A percentile compares a stretch with the other conserved stretches of the same genome.
phyloP scores from a whole-genome alignment of 768 basidiomycete species.

The Russula olivacea region DNA sequence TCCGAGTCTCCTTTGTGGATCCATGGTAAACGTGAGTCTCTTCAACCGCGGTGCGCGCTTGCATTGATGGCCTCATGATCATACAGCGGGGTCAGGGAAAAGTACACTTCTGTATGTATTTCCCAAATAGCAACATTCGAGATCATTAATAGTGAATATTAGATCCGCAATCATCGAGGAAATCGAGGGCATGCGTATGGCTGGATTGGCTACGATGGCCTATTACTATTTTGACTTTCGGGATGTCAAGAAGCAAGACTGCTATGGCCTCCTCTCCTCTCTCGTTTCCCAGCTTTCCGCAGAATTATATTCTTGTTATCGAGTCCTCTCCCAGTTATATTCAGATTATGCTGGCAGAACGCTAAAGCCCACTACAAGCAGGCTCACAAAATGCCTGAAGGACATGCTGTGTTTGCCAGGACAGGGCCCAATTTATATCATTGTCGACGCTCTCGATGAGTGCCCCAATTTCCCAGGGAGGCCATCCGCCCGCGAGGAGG shows the following conservation, averaged over 20 bases:
- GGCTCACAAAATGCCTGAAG: background rate
- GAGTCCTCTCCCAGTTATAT: background rate
- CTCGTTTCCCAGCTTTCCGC: background rate
- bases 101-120: background rate
- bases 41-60: accelerated
- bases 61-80: background rate
- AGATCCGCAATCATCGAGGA: background rate
- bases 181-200: background rate
- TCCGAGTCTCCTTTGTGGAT: background rate
- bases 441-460: conserved; percentile 11
- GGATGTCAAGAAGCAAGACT: background rate
- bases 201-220: background rate
- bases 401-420: background rate
- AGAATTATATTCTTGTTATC: background rate
- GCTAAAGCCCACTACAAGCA: background rate
- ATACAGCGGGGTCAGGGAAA: background rate
- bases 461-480: conserved; percentile 2
- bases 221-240: background rate
- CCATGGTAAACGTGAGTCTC: background rate
- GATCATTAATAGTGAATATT: background rate
- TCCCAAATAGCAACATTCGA: accelerated
- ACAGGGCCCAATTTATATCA: background rate
- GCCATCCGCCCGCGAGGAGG: conserved; percentile 3
- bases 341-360: background rate
- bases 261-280: background rate